Base-by-base conservation (phyloP, 192 early-diverging fungal genomes). In the Gaertneriomyces sp. region DNA sequence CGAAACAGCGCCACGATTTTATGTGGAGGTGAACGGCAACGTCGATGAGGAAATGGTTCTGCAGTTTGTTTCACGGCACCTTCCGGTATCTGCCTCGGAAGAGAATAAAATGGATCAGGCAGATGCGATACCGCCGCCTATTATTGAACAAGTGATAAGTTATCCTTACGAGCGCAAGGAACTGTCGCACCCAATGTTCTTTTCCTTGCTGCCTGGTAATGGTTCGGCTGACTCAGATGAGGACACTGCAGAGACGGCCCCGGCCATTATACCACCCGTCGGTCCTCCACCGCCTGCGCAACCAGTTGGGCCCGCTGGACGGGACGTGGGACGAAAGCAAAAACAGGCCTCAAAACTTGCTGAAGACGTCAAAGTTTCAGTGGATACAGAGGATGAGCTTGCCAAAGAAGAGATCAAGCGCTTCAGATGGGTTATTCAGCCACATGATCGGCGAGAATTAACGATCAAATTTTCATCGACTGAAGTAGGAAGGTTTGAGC, bases 401-500 rank as follows among this genome's bases (percentile, higher is more conserved):
- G 84, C 82, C 5, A 73, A 81, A 53, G 75, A 85, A 7, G 54
- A 51, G 9, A 46, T 53, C 14, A 69, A 61, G 11, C 62, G 63
- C 14, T 75, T 43, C 42, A 65, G 85, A 20, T 87, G 85, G 85
- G 70, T 79, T 44, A 66, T 87, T 10, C 67, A 58, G 20, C 75
- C 81, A 3, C 65, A 77, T 42, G 82, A 87, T 54, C 49, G 69
- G 42, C 77, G 77, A 50, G 81, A 84, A 52, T 49, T 87, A 19
- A 47, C 59, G 14, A 63, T 86, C 6, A 76, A 68, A 53, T 87
- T 86, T 58, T 68, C 55, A 39, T 72, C 83, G 1, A 71, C 47
- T 10, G 79, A 84, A 45, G 66, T 80, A 42, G 84, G 84, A 2
- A 81, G 75, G 47, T 80, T 75, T 54, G 75, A 85, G 16, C 68